Evolutionary conservation across 2,329 filamentous ascomycete species (phyloP).

Genomic region (Aspergillus nomiae): DNA sequence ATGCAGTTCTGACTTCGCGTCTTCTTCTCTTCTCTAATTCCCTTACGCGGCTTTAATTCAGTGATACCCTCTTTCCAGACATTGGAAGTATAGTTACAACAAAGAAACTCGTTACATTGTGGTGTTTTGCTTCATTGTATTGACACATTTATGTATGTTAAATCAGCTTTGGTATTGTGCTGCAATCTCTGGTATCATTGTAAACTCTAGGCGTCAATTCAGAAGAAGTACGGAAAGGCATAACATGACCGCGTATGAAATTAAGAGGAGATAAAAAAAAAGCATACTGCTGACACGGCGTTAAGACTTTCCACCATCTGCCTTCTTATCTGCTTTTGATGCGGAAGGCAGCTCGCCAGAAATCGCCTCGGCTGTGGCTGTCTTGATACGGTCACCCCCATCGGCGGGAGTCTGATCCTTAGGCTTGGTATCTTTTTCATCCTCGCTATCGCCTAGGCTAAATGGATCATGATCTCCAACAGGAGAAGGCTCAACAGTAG

Average conservation of each 20-base stretch:
- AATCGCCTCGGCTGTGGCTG: conserved; percentile 58
- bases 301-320: conserved; percentile 30
- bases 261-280: not conserved
- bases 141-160: not conserved
- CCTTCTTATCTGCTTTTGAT: conserved; percentile 29
- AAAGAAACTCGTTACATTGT: not conserved
- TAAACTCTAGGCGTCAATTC: conserved; percentile 14
- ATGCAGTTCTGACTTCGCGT: not conserved
- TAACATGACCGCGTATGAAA: not conserved
- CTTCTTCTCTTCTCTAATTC: not conserved
- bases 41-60: not conserved
- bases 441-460: conserved; percentile 91
- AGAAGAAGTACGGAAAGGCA: conserved; percentile 3
- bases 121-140: not conserved
- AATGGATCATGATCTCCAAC: conserved; percentile 93
- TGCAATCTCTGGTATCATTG: conserved; percentile 28
- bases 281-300: not conserved
- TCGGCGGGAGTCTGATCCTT: conserved; percentile 58
- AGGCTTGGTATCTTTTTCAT: conserved; percentile 78
- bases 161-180: not conserved
- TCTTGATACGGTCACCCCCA: conserved; percentile 63
- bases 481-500: conserved; percentile 79
- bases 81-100: not conserved
- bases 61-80: not conserved
- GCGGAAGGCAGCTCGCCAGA: conserved; percentile 40